Conservation (phyloP, 2,329 filamentous ascomycete genomes). For the Hymenoscyphus scutula region DNA sequence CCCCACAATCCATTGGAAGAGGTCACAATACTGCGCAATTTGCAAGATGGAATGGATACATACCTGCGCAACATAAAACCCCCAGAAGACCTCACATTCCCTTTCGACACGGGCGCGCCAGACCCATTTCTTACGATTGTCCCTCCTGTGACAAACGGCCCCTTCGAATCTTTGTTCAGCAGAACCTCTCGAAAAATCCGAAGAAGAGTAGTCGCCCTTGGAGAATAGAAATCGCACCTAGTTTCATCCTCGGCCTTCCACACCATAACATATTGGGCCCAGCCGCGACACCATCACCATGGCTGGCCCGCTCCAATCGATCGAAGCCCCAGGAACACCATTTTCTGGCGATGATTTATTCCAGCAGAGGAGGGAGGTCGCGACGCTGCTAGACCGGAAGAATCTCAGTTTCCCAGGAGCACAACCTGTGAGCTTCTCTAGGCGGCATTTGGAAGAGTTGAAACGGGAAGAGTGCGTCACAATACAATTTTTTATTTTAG, state of each 20-base stretch:
- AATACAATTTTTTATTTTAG: background rate
- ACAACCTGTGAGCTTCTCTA: conserved; percentile 89
- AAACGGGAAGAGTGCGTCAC: conserved; percentile 69
- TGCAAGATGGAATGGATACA: conserved; percentile 24
- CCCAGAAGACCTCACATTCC: background rate
- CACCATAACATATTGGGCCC: background rate
- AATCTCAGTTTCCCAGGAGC: conserved; percentile 78
- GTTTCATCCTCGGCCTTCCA: background rate
- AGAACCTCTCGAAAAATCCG: background rate
- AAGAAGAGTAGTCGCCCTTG: background rate
- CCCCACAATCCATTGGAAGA: conserved; percentile 16
- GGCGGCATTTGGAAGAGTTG: conserved; percentile 79
- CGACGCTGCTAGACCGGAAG: conserved; percentile 67
- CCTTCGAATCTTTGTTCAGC: background rate
- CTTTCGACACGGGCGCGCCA: background rate
- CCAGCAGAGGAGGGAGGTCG: conserved; percentile 69
- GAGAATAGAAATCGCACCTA: background rate
- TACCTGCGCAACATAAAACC: conserved; percentile 8
- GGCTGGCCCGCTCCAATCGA: conserved; percentile 31
- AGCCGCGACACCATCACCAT: conserved; percentile 6
- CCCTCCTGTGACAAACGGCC: background rate
- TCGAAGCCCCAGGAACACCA: conserved; percentile 63
- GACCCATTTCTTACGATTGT: background rate
- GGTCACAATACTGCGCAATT: conserved; percentile 19
- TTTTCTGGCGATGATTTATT: conserved; percentile 59